A percentile compares a stretch with the other conserved stretches of the same genome.
Conservation (phyloP, 768 basidiomycete genomes). For the Hygrophoropsis aurantiaca region DNA sequence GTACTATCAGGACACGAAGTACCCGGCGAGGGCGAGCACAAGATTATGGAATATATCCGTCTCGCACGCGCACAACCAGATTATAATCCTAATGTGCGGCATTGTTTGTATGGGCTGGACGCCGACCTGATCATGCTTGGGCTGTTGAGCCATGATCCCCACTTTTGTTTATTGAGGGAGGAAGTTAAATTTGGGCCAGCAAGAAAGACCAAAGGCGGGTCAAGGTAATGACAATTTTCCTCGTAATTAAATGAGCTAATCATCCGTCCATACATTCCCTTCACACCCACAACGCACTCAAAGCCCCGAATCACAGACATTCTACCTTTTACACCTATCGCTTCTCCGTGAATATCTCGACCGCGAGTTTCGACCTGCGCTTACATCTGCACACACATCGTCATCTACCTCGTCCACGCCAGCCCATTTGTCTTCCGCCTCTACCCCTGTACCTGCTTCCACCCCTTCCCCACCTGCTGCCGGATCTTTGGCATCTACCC, state of each 20-base stretch:
- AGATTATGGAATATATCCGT: constrained; percentile 99
- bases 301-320: constrained; percentile 77
- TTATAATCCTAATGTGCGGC: constrained; percentile 95
- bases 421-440: no score
- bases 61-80: constrained; percentile 91
- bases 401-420: no score
- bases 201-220: constrained; percentile 64
- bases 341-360: constrained; percentile 97
- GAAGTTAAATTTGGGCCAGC: constrained; percentile 96
- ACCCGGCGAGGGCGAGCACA: constrained; percentile 99
- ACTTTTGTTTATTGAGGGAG: constrained; percentile 95
- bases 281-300: not conserved
- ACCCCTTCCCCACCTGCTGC: no score
- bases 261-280: no score
- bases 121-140: constrained; percentile 99
- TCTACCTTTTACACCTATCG: constrained; percentile 92
- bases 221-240: constrained; percentile 39
- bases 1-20: constrained; percentile 97
- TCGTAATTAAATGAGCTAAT: no score
- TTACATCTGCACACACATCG: no score
- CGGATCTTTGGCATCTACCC: no score
- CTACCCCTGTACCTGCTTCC: no score
- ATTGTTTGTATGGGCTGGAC: constrained; percentile 97
- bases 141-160: constrained; percentile 94
- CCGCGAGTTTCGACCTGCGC: constrained; percentile 89